These are phyloP conservation scores for Mortierella alpina DNA, from an alignment of 192 early-diverging fungal genomes.

Conservation along the genomic window DNA sequence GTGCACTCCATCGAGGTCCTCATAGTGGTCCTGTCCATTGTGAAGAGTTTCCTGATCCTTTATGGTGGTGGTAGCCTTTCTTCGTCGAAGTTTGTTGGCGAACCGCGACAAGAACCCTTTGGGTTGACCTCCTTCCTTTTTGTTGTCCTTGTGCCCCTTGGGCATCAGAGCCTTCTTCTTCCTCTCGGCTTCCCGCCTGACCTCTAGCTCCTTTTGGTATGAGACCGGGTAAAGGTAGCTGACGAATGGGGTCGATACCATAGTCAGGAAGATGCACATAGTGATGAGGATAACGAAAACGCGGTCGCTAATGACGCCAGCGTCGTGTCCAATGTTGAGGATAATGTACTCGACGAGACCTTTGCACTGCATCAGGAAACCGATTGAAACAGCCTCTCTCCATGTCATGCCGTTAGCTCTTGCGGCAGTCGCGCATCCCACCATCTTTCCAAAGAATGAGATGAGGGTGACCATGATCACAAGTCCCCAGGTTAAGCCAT, in stretches of 20 bases:
- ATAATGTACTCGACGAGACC: constrained; percentile 96
- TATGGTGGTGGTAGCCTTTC: neutral
- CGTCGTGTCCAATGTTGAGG: constrained; percentile 88
- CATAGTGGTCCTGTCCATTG: neutral
- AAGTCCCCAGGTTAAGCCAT: constrained; percentile 78
- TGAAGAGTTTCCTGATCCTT: neutral
- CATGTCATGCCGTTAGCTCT: constrained; percentile 71
- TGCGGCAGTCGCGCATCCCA: constrained; percentile 77
- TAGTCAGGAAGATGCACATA: constrained; percentile 86
- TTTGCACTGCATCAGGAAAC: constrained; percentile 93
- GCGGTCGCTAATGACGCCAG: constrained; percentile 78
- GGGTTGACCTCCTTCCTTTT: neutral
- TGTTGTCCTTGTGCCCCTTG: neutral
- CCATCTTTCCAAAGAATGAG: constrained; percentile 84
- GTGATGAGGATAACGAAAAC: constrained; percentile 65
- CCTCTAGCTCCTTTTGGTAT: constrained; percentile 62
- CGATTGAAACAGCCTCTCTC: constrained; percentile 85
- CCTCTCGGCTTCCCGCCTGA: constrained; percentile 33
- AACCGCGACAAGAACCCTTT: constrained; percentile 23
- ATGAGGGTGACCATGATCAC: constrained; percentile 75
- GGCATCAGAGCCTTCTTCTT: neutral
- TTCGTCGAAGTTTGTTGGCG: neutral
- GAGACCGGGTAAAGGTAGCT: constrained; percentile 76
- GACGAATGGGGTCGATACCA: constrained; percentile 84
- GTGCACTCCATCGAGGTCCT: constrained; percentile 28